Base-by-base conservation (phyloP, 805 yeast genomes). In the Debaryomyces tyrocola region DNA sequence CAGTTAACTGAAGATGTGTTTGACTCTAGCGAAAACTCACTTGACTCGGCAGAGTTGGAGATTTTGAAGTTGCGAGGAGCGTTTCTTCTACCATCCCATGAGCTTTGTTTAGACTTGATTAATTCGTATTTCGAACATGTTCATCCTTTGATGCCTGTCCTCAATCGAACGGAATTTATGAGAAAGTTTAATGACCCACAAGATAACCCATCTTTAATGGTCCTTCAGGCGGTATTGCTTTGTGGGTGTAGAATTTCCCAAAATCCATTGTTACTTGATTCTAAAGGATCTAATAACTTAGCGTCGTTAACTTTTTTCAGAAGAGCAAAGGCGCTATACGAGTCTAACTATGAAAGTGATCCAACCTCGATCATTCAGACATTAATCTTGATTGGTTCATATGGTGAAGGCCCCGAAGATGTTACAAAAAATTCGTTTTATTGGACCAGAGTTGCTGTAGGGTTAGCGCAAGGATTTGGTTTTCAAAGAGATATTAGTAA, bases 401-500 rank as follows among this genome's bases (percentile, higher is more conserved):
- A 82, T 64, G 83, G 90, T 83, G 91, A 84, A 52, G 84, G 87
- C 2, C 86, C 87, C 8, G 85, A 85, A 52, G 83, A 80, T 53
- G 83, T 82, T 33, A 75, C 86, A 24, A 79, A 83, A 44, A 84
- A 83, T 59, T 78, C 83, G 2, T 81, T 78, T 57, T 83, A 83
- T 62, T 83, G 90, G 89, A 77, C 84, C 9, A 74, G 88, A 41
- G 77, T 82, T 9, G 91, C 90, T 0, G 71, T 85, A 29, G 77
- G 83, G 9, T 69, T 83, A 41, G 91, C 91, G 2, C 90, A 85
- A 59, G 86, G 87, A 10, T 77, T 82, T 57, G 96, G 96, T 1
- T 70, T 88, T 53, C 94, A 88, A 61, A 73, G 88, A 51, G 79
- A 74, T 50, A 74, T 79, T 35, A 65, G 70, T 17, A 62, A 59